Evolutionary conservation across 2,329 filamentous ascomycete species (phyloP), one percentile per base, ranked within the genome.

Genomic region (Metarhizium rileyi): DNA sequence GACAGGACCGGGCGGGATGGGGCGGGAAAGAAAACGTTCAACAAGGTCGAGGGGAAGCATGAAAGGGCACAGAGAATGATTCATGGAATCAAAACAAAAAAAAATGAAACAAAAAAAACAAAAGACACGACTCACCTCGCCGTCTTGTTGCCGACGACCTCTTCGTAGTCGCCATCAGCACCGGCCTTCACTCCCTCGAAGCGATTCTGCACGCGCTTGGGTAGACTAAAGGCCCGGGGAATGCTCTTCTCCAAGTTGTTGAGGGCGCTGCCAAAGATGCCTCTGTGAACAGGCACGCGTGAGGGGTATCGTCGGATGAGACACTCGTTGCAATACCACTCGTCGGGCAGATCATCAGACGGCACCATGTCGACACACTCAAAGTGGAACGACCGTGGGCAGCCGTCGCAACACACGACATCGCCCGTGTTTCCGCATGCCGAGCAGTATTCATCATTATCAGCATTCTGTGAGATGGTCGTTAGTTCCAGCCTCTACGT

Each of bases 331-430:
- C 91, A 97, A 66, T 78, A 93, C 87, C 90, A 97, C 59, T 89
- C 85, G 51, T 87, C 81, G 10, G 84, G 83, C 51, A 84, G 73
- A 48, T 76, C 73, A 46, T 80, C 76, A 49, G 82, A 76, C 57
- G 89, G 73, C 36, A 88, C 85, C 53, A 91, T 90, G 66, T 94
- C 86, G 57, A 93, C 81, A 65, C 93, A 97, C 52, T 80, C 77
- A 64, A 93, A 89, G 68, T 97, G 93, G 68, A 94, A 96, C 5
- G 90, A 88, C 57, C 88, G 82, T 53, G 84, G 80, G 70, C 93
- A 98, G 54, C 86, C 87, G 70, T 97, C 93, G 67, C 93, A 98
- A 70, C 90, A 96, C 56, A 97, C 77, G 55, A 98, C 78, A 58
- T 89, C 82, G 50, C 91, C 91, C 57, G 81, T 86, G 55, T 86